A percentile compares a stretch with the other conserved stretches of the same genome.
phyloP scores from a whole-genome alignment of 2,329 filamentous ascomycete genomes.

The Talaromyces albobiverticillius region DNA sequence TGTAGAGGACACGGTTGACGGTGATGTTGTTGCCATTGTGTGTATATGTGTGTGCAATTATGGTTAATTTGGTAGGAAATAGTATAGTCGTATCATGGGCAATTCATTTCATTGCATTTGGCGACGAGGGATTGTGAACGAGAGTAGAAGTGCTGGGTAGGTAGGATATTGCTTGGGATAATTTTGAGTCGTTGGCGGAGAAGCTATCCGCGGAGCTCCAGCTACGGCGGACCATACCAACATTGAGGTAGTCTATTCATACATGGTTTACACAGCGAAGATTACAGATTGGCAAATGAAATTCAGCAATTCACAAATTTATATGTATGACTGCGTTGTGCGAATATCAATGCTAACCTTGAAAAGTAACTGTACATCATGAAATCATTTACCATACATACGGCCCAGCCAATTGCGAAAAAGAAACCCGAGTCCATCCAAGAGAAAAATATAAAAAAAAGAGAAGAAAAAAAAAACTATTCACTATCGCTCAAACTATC shows the following conservation, averaged over 20 bases:
- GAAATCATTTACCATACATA: constrained; percentile 12
- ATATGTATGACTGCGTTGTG: not conserved
- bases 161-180: no score
- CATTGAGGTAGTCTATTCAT: not conserved
- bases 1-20: constrained; percentile 7
- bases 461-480: constrained; percentile 1
- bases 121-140: not conserved
- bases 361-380: not conserved
- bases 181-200: no score
- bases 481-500: constrained; percentile 57
- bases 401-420: not conserved
- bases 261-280: no score
- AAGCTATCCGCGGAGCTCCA: not conserved
- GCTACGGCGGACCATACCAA: not conserved
- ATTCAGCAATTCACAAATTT: no score
- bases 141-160: not conserved
- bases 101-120: not conserved
- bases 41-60: no score
- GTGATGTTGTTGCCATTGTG: constrained; percentile 6
- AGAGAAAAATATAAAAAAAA: not conserved
- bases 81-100: not conserved
- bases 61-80: not conserved
- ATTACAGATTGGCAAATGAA: no score
- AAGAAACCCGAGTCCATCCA: not conserved
- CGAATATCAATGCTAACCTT: not conserved